Conservation (phyloP, 805 yeast genomes). For the Cyberlindnera bimundalis region DNA sequence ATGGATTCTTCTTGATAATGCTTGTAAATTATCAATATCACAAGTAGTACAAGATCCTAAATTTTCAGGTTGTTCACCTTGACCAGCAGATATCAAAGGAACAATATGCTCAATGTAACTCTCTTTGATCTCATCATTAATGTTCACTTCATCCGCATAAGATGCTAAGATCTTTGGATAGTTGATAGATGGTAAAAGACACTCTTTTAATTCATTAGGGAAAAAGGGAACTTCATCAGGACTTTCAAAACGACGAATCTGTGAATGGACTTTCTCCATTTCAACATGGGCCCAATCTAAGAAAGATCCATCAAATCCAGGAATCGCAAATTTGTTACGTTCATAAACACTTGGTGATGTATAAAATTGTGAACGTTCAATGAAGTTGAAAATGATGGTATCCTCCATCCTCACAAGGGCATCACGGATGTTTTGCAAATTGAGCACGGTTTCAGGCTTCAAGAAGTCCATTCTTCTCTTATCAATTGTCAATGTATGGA, state of each 20-base stretch:
- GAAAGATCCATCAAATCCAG: conserved; percentile 73
- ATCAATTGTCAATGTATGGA: too few relatives aligned
- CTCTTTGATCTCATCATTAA: conserved; percentile 63
- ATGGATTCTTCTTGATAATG: conserved; percentile 88
- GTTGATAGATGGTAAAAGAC: conserved; percentile 75
- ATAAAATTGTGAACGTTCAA: conserved; percentile 88
- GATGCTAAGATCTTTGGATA: conserved; percentile 79
- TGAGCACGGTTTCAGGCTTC: conserved; percentile 77
- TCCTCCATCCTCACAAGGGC: conserved; percentile 93
- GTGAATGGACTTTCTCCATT: conserved; percentile 71
- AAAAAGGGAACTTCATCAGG: conserved; percentile 94
- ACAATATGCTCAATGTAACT: conserved; percentile 72
- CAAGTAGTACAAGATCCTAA: conserved; percentile 80
- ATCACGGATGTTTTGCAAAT: conserved; percentile 77
- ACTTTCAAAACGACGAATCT: conserved; percentile 84
- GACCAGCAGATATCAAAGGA: conserved; percentile 63
- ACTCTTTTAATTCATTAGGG: conserved; percentile 58
- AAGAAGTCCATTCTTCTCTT: conserved; percentile 66
- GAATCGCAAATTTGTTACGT: conserved; percentile 51
- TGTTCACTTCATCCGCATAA: conserved; percentile 70
- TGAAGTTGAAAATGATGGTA: conserved; percentile 86
- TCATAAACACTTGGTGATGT: conserved; percentile 73
- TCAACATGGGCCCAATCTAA: conserved; percentile 82
- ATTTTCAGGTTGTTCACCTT: conserved; percentile 79
- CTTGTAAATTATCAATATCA: conserved; percentile 85